Conservation (phyloP, 2,329 filamentous ascomycete genomes). For the Trichoderma lentiforme region DNA sequence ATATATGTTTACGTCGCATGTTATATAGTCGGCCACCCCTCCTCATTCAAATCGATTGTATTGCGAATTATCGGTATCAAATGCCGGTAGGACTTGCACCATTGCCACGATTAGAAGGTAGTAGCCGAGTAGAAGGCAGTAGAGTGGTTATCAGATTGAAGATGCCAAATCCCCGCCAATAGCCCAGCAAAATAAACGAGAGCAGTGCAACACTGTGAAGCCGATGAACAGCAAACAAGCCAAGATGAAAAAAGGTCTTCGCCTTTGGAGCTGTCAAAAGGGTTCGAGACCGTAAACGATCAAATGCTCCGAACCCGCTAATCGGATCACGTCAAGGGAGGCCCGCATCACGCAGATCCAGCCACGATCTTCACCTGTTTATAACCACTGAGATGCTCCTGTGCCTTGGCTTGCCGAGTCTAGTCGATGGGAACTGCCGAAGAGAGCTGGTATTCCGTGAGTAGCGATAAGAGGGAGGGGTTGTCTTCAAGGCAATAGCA, state of each 20-base stretch:
- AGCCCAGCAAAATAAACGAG: not conserved
- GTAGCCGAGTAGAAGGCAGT: not conserved
- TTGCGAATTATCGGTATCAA: not conserved
- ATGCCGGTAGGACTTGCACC: not conserved
- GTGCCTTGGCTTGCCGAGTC: not conserved
- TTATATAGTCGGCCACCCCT: not conserved
- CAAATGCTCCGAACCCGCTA: not conserved
- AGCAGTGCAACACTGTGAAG: not conserved
- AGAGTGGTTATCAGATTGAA: not conserved
- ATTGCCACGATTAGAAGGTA: slow-evolving; percentile 11
- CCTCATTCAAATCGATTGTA: not conserved
- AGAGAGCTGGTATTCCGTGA: not conserved
- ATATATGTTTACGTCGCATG: not conserved
- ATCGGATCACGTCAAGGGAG: not conserved
- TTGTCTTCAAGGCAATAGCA: not conserved
- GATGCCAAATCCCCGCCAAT: not conserved
- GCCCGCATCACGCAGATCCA: slow-evolving; percentile 3
- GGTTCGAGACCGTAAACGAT: not conserved
- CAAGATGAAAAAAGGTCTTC: not conserved
- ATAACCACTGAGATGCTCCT: not conserved
- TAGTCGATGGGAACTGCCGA: not conserved
- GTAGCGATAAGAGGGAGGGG: not conserved
- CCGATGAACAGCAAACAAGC: slow-evolving; percentile 5
- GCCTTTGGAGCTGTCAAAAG: not conserved
- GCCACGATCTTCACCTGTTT: not conserved